Percentiles rank a stretch among this genome's conserved stretches.
These are phyloP conservation scores for Xylariaceae sp. DNA, from an alignment of 2,329 filamentous ascomycete genomes.

Conservation along the genomic window DNA sequence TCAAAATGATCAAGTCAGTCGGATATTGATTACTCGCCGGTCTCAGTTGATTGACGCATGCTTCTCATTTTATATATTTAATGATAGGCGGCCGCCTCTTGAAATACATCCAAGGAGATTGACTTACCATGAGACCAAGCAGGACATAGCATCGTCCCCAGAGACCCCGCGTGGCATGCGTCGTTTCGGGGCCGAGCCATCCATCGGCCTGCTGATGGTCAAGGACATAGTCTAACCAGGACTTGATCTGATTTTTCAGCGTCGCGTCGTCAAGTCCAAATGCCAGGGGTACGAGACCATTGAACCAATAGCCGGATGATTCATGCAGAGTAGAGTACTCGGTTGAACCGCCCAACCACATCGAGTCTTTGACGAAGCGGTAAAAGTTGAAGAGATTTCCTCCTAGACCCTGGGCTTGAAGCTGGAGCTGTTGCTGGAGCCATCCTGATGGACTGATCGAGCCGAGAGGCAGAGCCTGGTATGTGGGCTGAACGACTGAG, in stretches of 20 bases:
- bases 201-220: constrained; percentile 48
- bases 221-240: constrained; percentile 44
- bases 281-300: constrained; percentile 53
- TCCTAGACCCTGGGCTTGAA: constrained; percentile 25
- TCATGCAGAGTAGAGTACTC: constrained; percentile 54
- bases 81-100: too few species aligned
- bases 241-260: constrained; percentile 47
- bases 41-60: background rate
- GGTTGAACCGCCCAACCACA: constrained; percentile 47
- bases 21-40: background rate
- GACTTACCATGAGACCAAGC: constrained; percentile 41
- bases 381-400: constrained; percentile 48
- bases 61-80: background rate
- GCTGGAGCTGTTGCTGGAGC: constrained; percentile 26
- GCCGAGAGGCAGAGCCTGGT: constrained; percentile 25
- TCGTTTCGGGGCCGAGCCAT: constrained; percentile 53
- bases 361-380: constrained; percentile 45
- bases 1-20: constrained; percentile 20
- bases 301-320: constrained; percentile 55
- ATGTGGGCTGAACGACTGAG: constrained; percentile 30
- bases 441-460: constrained; percentile 28
- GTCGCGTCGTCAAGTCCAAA: constrained; percentile 45
- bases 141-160: constrained; percentile 52
- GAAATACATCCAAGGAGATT: too few species aligned
- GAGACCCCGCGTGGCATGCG: constrained; percentile 41